Evolutionary conservation across 306 rosid genomes (phyloP), one percentile per base, ranked within the genome.

Genomic region (Vigna trinervia): DNA sequence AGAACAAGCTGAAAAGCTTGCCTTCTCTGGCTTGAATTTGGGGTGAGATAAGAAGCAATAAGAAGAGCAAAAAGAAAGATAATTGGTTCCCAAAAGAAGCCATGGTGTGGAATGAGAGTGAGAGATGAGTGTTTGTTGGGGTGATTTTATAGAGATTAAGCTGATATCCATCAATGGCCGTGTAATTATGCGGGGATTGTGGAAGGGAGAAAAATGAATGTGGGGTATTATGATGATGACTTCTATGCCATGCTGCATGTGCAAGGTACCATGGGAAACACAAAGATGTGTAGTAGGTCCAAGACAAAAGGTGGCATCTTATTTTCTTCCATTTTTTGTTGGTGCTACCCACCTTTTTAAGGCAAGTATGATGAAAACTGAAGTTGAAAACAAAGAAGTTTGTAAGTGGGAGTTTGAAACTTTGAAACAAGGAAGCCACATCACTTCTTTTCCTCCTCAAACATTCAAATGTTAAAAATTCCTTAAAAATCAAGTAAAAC

Each of bases 111-210:
- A 73, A 71, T 38, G 74, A 71, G 10, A 59, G 50, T 51, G 79
- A 77, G 46, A 53, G 57, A 5, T 12, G 68, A 63, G 47, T 45
- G 34, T 46, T 30, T 66, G 72, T 62, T 34, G 8, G 36, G 74
- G 11, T 77, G 66, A 71, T 73, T 83, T 88, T 89, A 85, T 89
- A 87, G 67, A 23, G 10, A n/a, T 0, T 0, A 1, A n/a, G 8
- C 6, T 7, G 1, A 43, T 71, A 19, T 15, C 9, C 43, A 23
- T 23, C 15, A 73, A 72, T 51, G 32, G 69, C 69, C 86, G 81
- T 43, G 46, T 62, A 76, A 82, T 86, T 75, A 71, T 86, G 97
- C 93, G 92, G 1, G 79, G 90, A 87, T 88, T 90, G 89, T 83
- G 96, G 96, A 79, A 78, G 48, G 64, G 2, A 36, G 23, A 51